These are phyloP conservation scores for Pterocarpus macrocarpus DNA, from an alignment of 306 rosid species.

Conservation along the genomic window DNA sequence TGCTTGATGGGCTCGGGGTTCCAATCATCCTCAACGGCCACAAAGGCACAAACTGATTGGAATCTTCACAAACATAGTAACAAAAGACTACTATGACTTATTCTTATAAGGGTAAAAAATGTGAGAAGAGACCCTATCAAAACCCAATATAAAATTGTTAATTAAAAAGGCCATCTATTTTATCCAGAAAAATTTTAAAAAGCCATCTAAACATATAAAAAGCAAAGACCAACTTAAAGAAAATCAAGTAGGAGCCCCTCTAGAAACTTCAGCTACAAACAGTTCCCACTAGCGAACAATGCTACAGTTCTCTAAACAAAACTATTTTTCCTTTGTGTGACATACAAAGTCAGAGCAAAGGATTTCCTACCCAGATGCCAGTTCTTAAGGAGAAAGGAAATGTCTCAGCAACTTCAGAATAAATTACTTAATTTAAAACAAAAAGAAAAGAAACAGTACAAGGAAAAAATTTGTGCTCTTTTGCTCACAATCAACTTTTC, in stretches of 20 bases:
- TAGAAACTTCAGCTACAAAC: neutral
- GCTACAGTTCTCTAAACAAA: constrained; percentile 2
- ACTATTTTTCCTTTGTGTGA: too few relatives aligned
- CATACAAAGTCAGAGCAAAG: neutral
- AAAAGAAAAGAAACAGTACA: neutral
- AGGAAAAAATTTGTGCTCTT: neutral
- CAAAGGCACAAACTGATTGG: neutral
- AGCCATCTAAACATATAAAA: neutral
- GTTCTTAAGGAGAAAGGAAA: constrained; percentile 4
- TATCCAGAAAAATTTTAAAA: neutral
- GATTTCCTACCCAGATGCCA: neutral
- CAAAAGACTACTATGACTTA: neutral
- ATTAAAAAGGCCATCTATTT: neutral
- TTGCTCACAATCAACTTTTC: neutral
- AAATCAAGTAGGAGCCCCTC: neutral
- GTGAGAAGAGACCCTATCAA: constrained; percentile 3
- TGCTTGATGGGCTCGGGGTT: too few relatives aligned
- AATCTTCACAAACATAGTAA: neutral
- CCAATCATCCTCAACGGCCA: neutral
- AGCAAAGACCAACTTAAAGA: neutral
- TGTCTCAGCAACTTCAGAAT: neutral
- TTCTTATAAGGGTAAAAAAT: neutral
- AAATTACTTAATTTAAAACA: neutral
- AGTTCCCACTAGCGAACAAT: neutral
- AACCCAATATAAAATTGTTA: neutral